A percentile compares a stretch with the other conserved stretches of the same genome.
Conservation (phyloP, 2,329 filamentous ascomycete species). For the Elsinoe ampelina region DNA sequence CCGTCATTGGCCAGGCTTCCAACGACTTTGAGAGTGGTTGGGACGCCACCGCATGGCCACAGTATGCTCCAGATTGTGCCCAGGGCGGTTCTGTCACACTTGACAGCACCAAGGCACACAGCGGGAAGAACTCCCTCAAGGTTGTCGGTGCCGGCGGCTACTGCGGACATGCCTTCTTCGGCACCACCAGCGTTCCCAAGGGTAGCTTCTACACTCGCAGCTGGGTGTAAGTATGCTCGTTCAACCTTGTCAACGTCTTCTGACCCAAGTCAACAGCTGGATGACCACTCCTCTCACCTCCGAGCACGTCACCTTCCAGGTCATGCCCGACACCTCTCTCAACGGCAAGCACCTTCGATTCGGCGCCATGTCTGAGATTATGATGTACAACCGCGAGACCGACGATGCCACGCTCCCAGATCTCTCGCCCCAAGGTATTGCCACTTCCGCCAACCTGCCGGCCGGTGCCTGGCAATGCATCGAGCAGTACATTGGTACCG, state of each 20-base stretch:
- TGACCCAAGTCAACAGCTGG: neutral
- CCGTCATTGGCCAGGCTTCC: conserved; percentile 44
- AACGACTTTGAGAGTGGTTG: conserved; percentile 51
- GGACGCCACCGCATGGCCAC: conserved; percentile 50
- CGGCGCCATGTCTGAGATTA: conserved; percentile 50
- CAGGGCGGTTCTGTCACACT: conserved; percentile 50
- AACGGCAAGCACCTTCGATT: conserved; percentile 54
- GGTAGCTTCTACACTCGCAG: conserved; percentile 50
- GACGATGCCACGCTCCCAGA: conserved; percentile 55
- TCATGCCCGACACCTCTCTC: conserved; percentile 51
- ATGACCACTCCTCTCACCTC: conserved; percentile 45
- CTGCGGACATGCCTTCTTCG: conserved; percentile 53
- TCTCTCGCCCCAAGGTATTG: conserved; percentile 50
- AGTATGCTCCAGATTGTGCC: conserved; percentile 50
- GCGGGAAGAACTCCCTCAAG: conserved; percentile 46
- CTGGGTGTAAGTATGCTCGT: conserved; percentile 42
- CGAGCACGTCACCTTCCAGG: conserved; percentile 54
- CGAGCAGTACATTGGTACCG: conserved; percentile 50
- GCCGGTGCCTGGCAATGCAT: conserved; percentile 49
- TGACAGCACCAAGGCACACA: conserved; percentile 48
- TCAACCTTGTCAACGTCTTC: neutral
- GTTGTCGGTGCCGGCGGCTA: conserved; percentile 44
- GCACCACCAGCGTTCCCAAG: conserved; percentile 46
- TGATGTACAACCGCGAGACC: conserved; percentile 57
- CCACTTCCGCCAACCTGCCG: conserved; percentile 43